A percentile compares a stretch with the other conserved stretches of the same genome.
Conservation (phyloP, 2,329 filamentous ascomycete genomes). For the Aureobasidium subglaciale region DNA sequence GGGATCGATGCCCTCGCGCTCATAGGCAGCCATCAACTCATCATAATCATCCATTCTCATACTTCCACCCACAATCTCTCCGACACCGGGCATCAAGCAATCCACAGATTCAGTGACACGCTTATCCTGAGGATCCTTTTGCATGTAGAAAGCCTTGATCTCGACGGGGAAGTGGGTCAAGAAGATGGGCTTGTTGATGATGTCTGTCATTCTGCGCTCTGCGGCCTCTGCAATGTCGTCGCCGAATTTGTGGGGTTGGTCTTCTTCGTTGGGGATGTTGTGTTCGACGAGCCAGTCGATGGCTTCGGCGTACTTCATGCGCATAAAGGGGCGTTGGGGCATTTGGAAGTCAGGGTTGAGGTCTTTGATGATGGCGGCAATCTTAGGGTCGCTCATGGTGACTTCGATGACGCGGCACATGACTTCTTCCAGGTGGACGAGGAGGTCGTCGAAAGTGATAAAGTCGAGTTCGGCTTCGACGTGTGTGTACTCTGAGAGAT, state of each 20-base stretch:
- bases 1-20: slow-evolving; percentile 76
- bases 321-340: slow-evolving; percentile 78
- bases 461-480: slow-evolving; percentile 95
- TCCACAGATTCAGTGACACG: slow-evolving; percentile 93
- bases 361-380: slow-evolving; percentile 66
- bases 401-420: slow-evolving; percentile 80
- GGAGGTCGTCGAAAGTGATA: slow-evolving; percentile 83
- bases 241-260: slow-evolving; percentile 80
- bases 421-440: slow-evolving; percentile 78
- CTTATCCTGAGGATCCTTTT: slow-evolving; percentile 69
- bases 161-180: slow-evolving; percentile 93
- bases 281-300: slow-evolving; percentile 90
- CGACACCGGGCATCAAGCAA: slow-evolving; percentile 81
- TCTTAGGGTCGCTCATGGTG: slow-evolving; percentile 64
- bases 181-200: slow-evolving; percentile 91
- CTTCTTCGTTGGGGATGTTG: slow-evolving; percentile 88
- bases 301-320: slow-evolving; percentile 91
- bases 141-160: slow-evolving; percentile 99
- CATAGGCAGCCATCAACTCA: slow-evolving; percentile 81
- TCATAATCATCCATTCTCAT: slow-evolving; percentile 95
- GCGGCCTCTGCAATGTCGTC: slow-evolving; percentile 98
- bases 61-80: slow-evolving; percentile 90
- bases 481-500: slow-evolving; percentile 94
- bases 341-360: slow-evolving; percentile 86
- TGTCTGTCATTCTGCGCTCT: slow-evolving; percentile 94